Evolutionary conservation across 1,284 basidiomycete species (phyloP).

Genomic region (Ganoderma multipileum): DNA sequence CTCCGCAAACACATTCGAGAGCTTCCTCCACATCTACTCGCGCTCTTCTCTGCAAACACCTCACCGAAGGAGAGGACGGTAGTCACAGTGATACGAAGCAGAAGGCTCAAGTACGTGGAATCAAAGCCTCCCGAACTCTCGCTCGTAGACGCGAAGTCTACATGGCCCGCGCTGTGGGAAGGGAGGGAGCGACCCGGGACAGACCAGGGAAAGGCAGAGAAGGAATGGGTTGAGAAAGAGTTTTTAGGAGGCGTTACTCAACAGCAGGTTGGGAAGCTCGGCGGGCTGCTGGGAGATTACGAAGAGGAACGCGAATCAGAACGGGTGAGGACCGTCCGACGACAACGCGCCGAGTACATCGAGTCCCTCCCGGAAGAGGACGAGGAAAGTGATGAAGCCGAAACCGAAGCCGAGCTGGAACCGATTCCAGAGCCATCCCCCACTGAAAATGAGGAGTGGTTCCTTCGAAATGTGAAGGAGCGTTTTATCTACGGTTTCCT

Average conservation of each 20-base stretch:
- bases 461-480: constrained; percentile 69
- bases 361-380: constrained; percentile 72
- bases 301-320: constrained; percentile 79
- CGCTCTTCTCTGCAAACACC: constrained; percentile 64
- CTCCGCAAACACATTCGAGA: constrained; percentile 61
- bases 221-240: constrained; percentile 64
- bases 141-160: constrained; percentile 55
- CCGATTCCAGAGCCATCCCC: constrained; percentile 46
- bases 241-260: constrained; percentile 60
- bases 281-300: constrained; percentile 66
- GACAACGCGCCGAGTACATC: constrained; percentile 49
- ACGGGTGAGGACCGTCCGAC: constrained; percentile 55
- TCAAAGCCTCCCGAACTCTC: constrained; percentile 60
- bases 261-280: constrained; percentile 74
- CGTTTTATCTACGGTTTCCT: constrained; percentile 78
- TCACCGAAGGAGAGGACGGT: constrained; percentile 71
- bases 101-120: constrained; percentile 65
- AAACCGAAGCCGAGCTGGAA: constrained; percentile 49
- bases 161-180: constrained; percentile 73
- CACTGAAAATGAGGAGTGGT: constrained; percentile 54
- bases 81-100: constrained; percentile 70
- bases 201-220: constrained; percentile 69
- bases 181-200: constrained; percentile 53
- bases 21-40: constrained; percentile 71
- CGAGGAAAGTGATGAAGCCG: constrained; percentile 60